These are phyloP conservation scores for Tremella yokohamensis DNA, from an alignment of 768 basidiomycete genomes.

Conservation along the genomic window DNA sequence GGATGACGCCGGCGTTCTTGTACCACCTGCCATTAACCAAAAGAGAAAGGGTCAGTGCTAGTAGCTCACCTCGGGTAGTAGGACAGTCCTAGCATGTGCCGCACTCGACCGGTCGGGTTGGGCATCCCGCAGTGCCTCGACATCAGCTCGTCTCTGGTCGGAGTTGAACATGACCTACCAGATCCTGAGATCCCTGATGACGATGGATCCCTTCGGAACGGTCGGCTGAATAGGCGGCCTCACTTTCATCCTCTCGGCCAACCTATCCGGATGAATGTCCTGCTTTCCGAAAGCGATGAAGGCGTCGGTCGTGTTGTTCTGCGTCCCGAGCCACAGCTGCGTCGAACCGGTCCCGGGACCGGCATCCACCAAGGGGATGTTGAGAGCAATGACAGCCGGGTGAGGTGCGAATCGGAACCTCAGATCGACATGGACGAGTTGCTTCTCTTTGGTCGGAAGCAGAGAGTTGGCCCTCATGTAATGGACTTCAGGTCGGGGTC, in stretches of 20 bases:
- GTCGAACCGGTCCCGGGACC: slow-evolving; percentile 13
- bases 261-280: no score
- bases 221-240: slow-evolving; percentile 8
- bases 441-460: slow-evolving; percentile 2
- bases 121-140: no score
- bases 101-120: no score
- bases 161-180: no score
- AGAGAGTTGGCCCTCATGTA: slow-evolving; percentile 15
- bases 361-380: slow-evolving; percentile 4
- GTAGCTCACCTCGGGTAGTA: no score
- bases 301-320: not conserved
- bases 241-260: slow-evolving; percentile 8
- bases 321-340: slow-evolving; percentile 9
- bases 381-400: slow-evolving; percentile 11
- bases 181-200: slow-evolving; percentile 5
- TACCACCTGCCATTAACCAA: no score
- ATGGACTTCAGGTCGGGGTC: slow-evolving; percentile 12
- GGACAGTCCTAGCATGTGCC: no score
- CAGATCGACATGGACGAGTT: slow-evolving; percentile 5
- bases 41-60: no score
- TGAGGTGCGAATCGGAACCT: slow-evolving; percentile 1
- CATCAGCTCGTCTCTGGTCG: no score
- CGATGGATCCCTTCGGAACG: slow-evolving; percentile 5
- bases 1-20: slow-evolving; percentile 5
- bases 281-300: not conserved